Base-by-base conservation (phyloP, 345 rosid genomes). In the Ceriops decandra region DNA sequence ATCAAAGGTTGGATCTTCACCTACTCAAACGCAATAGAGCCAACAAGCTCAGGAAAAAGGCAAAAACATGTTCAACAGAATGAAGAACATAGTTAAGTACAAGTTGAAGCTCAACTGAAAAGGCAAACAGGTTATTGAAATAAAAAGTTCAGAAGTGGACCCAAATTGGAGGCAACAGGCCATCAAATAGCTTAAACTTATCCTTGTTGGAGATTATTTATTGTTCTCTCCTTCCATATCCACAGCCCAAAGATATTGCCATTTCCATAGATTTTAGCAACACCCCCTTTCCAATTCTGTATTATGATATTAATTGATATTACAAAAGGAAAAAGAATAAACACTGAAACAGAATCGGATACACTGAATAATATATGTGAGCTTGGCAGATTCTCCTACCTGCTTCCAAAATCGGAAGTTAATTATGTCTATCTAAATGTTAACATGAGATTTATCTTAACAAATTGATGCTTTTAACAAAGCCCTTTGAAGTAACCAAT, bases 1-100 rank as follows among this genome's bases (percentile, higher is more conserved):
- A 81, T 88, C 86, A 33, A 91, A 80, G 64, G 86, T 82, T 53
- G 81, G 66, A 64, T 79, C 88, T 75, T 83, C 92, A 83, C 80
- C 97, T 88, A 70, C 77, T 78, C 72, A 63, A 1, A 69, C 31
- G 17, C 0, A 42, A 42, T 42, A 42, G 16, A 13, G 49, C 16
- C 0, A 42, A 42, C 49, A 42, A 62, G 42, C 35, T 7, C 5
- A 30, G 36, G 59, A 57, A 57, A 58, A 36, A 31, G 58, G 49
- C 58, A 71, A 69, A 32, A 47, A 58, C 16, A 67, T 26, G 62
- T 42, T 57, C 63, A 33, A 61, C 24, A 62, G 49, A 60, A 32
- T 42, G 36, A 46, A 24, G 20, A 10, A 68, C 11, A 60, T 2
- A 38, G 63, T 32, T 24, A 56, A n/a, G 31, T 28, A 56, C 52